These are phyloP conservation scores for Theileria annulata DNA, from an alignment of 169 alveolate genomes.

Conservation along the genomic window DNA sequence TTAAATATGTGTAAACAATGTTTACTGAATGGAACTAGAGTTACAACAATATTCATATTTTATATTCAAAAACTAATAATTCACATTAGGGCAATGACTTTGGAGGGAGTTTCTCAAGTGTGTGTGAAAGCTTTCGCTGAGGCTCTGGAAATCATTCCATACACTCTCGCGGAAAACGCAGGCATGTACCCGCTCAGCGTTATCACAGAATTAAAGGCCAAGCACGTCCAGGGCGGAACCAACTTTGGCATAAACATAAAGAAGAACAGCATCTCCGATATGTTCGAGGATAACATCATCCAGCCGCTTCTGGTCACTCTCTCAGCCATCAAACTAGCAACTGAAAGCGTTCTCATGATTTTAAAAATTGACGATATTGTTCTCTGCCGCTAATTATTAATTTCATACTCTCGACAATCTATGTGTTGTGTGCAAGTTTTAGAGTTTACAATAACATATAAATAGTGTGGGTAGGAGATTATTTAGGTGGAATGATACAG, in stretches of 20 bases:
- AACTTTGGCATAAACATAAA: conserved; percentile 93
- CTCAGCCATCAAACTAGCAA: conserved; percentile 95
- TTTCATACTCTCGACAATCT: neutral
- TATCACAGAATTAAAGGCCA: conserved; percentile 93
- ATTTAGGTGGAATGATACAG: neutral
- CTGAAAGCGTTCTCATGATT: conserved; percentile 99
- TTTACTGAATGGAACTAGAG: neutral
- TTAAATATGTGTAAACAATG: conserved; percentile 9
- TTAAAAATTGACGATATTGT: conserved; percentile 98
- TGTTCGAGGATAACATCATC: conserved; percentile 92
- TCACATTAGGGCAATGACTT: conserved; percentile 77
- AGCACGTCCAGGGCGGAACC: conserved; percentile 89
- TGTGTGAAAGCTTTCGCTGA: conserved; percentile 97
- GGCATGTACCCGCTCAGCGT: conserved; percentile 96
- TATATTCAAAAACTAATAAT: too few relatives aligned
- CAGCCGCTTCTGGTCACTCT: conserved; percentile 97
- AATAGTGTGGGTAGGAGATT: neutral
- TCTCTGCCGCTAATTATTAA: conserved; percentile 22
- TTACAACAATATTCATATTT: too few relatives aligned
- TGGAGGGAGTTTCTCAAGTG: conserved; percentile 93
- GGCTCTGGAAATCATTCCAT: conserved; percentile 98
- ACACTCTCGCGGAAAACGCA: conserved; percentile 99
- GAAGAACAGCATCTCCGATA: conserved; percentile 84
- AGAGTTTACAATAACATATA: neutral
- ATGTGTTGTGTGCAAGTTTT: neutral